Conservation (phyloP, 768 basidiomycete genomes). For the Naganishia randhawae region DNA sequence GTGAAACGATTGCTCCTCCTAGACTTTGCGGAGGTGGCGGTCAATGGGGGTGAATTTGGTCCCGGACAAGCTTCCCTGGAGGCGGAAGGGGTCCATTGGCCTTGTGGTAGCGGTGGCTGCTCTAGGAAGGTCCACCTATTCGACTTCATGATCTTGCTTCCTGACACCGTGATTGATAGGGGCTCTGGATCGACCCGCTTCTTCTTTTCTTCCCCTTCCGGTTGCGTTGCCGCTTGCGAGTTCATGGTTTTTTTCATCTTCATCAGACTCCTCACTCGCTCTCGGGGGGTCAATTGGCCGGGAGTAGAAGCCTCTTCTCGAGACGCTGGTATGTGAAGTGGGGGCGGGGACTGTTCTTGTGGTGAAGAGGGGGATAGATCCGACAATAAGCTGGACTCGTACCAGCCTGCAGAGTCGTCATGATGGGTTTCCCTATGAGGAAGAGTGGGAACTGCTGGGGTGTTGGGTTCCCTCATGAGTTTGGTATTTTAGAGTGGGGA, state of each 20-base stretch:
- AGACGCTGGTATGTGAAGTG: too few relatives aligned
- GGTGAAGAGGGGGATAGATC: background rate
- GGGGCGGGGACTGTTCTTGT: too few relatives aligned
- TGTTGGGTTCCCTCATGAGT: background rate
- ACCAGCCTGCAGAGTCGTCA: constrained; percentile 9
- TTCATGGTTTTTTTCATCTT: background rate
- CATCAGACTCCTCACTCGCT: constrained; percentile 1
- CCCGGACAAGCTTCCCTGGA: too few relatives aligned
- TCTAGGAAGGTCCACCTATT: background rate
- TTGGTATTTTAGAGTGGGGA: background rate
- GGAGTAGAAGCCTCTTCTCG: background rate
- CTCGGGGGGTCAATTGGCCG: background rate
- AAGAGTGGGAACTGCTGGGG: constrained; percentile 1
- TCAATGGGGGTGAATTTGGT: background rate
- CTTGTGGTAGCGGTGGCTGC: background rate
- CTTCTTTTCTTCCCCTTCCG: background rate
- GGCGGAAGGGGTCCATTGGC: background rate
- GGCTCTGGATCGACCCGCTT: background rate
- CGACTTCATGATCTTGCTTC: background rate
- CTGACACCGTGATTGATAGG: background rate
- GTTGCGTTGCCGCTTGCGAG: background rate
- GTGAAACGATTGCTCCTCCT: constrained; percentile 4
- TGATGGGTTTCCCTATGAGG: background rate
- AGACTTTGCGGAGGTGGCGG: background rate
- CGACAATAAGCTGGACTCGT: constrained; percentile 1